Conservation (phyloP, 2,329 filamentous ascomycete species). For the Zymoseptoria brevis region DNA sequence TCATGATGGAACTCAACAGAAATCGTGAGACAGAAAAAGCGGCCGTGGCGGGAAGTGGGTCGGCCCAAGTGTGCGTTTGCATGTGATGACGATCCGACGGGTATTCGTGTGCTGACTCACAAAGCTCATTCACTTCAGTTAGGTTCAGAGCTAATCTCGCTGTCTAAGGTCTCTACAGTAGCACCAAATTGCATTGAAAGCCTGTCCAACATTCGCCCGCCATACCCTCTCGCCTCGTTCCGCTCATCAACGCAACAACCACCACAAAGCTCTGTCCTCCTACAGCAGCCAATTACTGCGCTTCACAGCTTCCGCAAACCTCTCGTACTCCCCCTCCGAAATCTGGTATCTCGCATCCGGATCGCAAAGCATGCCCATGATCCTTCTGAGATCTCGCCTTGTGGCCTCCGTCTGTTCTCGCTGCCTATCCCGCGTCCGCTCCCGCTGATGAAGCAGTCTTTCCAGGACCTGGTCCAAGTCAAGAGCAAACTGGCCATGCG, state of each 20-base stretch:
- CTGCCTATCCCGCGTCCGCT: neutral
- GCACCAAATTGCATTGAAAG: no score
- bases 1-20: no score
- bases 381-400: neutral
- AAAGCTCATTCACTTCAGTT: neutral
- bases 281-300: neutral
- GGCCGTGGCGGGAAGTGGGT: no score
- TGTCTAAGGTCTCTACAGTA: no score
- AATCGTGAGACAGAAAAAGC: neutral
- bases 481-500: neutral
- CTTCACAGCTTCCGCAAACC: no score
- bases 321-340: neutral
- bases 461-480: neutral
- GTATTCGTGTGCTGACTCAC: neutral
- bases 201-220: no score
- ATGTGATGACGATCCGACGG: neutral
- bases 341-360: neutral
- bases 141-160: neutral
- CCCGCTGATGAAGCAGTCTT: neutral
- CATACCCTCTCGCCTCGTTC: no score
- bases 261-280: no score
- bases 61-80: neutral
- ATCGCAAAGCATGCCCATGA: neutral
- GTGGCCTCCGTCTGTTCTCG: neutral
- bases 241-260: no score